Evolutionary conservation across 208 protist species (phyloP), one percentile per base, ranked within the genome.

Genomic region (Leishmania braziliensis): DNA sequence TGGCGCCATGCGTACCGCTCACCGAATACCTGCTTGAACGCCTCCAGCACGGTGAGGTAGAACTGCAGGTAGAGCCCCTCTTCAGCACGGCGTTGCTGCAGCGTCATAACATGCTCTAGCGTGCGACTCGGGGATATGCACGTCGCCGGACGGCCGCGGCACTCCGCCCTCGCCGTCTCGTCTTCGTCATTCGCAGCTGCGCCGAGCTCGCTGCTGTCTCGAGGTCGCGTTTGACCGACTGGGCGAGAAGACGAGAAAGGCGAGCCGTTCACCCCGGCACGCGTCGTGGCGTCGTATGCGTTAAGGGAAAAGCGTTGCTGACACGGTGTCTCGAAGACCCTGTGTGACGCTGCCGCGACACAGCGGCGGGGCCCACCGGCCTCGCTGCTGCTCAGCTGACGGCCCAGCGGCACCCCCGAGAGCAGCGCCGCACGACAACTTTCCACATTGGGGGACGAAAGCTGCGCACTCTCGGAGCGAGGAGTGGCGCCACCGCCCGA

Each of bases 1-100:
- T 94, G 94, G 9, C 74, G 80, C 86, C 85, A 92, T 60, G 92
- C 91, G 78, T 93, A 90, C 66, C 92, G 91, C 84, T 92, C 91
- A 5, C 94, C 94, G 84, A 95, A 97, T 9, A 86, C 87, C 58
- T 94, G 89, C 39, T 87, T 84, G 75, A 97, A 97, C 20, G 76
- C 86, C 66, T 83, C 74, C 63, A 93, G 84, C n/a, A 96, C 63
- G 20, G 79, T 79, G 46, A 89, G 70, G 70, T 93, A 93, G 43
- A 97, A 79, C 43, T 84, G 70, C 81, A 96, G 75, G 36, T 85
- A 86, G 50, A 43, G 65, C 65, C 90, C 88, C 80, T 96, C 91
- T 66, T 83, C 88, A 0, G 77, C 81, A 14, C 78, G 87, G 26
- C 54, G 68, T 20, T 82, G 79, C 74, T 91, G 88, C 10, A 72